Base-by-base conservation (phyloP, 148 eudicot species). In the Vaccinium darrowii region DNA sequence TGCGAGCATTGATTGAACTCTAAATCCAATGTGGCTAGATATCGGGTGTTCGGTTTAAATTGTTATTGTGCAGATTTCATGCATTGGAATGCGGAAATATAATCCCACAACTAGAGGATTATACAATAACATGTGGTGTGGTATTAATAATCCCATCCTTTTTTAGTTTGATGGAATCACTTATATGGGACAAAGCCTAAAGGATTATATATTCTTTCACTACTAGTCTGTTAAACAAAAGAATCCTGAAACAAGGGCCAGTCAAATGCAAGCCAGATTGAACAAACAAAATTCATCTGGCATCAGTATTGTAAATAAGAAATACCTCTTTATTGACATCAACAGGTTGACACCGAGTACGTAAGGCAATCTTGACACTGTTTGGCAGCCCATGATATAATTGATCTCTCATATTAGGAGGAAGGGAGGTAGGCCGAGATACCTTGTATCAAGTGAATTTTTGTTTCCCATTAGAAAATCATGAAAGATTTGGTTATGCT, bases 331-430 rank as follows among this genome's bases (percentile, higher is more conserved):
- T 92, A 18, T 86, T 86, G 85, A 81, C 52, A 83, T 90, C 88
- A 81, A 77, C n/a, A 54, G 84, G 82, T 79, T 88, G 93, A 88
- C 95, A 85, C 52, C 89, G 93, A 56, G 91, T 87, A 80, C 99
- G 97, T 15, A 96, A 87, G 81, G 95, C 87, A 54, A 85, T 84
- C 91, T 95, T 96, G 60, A 96, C 92, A 89, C 87, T 82, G 12
- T 86, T 80, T 33, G 99, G 99, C 87, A 96, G 88, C 82, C 95
- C 96, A 72, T 89, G 91, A 87, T 96, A 96, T 75, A 96, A 82
- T 58, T 92, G 85, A 86, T 96, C 99, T 91, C 99, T 91, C 85
- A 91, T 87, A 83, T 92, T 96, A 84, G 98, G 93, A 43, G 98
- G 98, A 76, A 96, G 93, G 76, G 93, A 93, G 39, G 92, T 86